Evolutionary conservation across 78 protist species (phyloP).

Genomic region (Reticulomyxa filosa): DNA sequence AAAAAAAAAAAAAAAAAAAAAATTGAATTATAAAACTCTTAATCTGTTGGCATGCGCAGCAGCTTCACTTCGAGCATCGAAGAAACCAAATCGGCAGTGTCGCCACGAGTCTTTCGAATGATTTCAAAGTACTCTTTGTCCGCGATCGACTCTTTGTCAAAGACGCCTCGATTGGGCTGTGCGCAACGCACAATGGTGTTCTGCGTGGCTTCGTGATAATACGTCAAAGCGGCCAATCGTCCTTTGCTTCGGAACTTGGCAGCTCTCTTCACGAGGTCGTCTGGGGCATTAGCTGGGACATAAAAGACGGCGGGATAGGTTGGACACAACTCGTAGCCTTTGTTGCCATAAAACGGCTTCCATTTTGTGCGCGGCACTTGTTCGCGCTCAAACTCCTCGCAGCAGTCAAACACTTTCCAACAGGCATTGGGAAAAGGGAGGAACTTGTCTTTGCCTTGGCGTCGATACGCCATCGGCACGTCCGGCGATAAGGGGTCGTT

Average conservation of each 20-base stretch:
- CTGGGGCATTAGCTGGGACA: background rate
- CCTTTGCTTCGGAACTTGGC: background rate
- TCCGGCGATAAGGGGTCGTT: no score
- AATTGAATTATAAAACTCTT: no score
- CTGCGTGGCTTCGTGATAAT: background rate
- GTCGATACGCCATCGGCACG: no score
- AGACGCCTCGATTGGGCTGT: background rate
- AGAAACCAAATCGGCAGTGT: background rate
- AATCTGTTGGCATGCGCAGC: conserved; percentile 1
- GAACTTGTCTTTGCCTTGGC: no score
- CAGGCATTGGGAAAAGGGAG: no score
- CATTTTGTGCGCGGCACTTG: no score
- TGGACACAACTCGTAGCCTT: background rate
- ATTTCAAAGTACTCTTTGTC: background rate
- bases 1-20: no score
- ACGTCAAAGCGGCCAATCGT: background rate
- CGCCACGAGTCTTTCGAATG: background rate
- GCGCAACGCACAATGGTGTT: background rate
- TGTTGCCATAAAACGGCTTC: background rate
- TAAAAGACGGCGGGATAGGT: background rate
- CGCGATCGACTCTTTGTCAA: background rate
- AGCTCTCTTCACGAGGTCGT: background rate
- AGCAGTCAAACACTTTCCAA: no score
- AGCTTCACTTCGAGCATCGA: conserved; percentile 6
- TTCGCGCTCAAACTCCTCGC: no score